Conservation (phyloP, 1,284 basidiomycete species). For the Polyporus tsugae region DNA sequence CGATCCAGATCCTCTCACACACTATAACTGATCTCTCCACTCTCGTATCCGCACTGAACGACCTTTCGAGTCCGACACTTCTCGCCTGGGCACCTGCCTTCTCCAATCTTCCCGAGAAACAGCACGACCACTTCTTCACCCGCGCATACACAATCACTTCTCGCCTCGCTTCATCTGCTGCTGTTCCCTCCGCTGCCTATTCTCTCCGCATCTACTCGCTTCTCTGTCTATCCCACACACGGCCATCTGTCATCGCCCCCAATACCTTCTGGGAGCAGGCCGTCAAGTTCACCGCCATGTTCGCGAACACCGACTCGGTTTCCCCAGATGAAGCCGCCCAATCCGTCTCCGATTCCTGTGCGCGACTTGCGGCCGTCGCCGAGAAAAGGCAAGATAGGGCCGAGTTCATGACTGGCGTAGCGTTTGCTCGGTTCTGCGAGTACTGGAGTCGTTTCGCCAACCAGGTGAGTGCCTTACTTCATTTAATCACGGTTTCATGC, state of each 20-base stretch:
- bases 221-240: conserved; percentile 42
- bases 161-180: conserved; percentile 48
- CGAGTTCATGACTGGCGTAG: conserved; percentile 54
- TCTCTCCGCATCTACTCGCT: conserved; percentile 47
- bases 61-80: conserved; percentile 52
- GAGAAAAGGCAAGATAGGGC: conserved; percentile 46
- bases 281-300: conserved; percentile 56
- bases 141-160: conserved; percentile 63
- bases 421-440: conserved; percentile 71
- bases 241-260: conserved; percentile 41
- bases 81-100: conserved; percentile 61
- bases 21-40: conserved; percentile 35
- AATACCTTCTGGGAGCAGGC: conserved; percentile 73
- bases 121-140: conserved; percentile 63
- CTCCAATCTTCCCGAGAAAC: conserved; percentile 55
- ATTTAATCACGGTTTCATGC: no score
- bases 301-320: conserved; percentile 46
- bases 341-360: conserved; percentile 51
- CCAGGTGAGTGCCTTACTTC: conserved; percentile 33
- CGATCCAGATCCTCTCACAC: conserved; percentile 51
- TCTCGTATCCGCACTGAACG: conserved; percentile 48
- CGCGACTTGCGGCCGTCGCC: conserved; percentile 47
- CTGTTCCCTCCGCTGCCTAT: conserved; percentile 46
- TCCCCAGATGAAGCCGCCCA: conserved; percentile 42
- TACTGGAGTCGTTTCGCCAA: conserved; percentile 48